Evolutionary conservation across 306 rosid genomes (phyloP), one percentile per base, ranked within the genome.

Genomic region (Arachis hypogaea): DNA sequence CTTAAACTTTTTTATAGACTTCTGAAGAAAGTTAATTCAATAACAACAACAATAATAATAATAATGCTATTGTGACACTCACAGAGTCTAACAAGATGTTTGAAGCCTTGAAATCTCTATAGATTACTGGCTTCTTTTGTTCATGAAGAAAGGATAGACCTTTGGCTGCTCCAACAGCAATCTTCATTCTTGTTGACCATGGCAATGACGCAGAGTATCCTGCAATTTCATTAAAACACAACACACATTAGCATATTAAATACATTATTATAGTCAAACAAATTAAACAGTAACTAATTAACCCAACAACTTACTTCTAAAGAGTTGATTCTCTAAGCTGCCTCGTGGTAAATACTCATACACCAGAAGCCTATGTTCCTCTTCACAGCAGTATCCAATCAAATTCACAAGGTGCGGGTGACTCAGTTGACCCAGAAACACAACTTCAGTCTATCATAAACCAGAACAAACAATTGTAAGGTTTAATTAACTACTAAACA

Each of bases 171-270:
- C 96, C 99, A 3, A 86, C 82, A 11, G 97, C 99, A 44, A 94
- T 94, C 77, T 94, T 94, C 97, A 94, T 94, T 80, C 99, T 88
- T 36, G 95, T 77, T 50, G 97, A 91, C 99, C 99, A 94, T 54
- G 96, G 93, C 4, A 94, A 63, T 5, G 98, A 86, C 5, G 73
- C 89, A 0, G 97, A 81, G 66, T 80, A 89, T 71, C 96, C 98
- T 94, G 77, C 8, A 71, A 45, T 68, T 57, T 69, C 42, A 14
- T 14, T 14, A 14, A 14, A 14, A 14, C 14, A 14, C 14, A 14
- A 14, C 14, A 46, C 46, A 50, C 2, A 7, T 4, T 5, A 6
- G 4, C 47, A 42, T 18, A 30, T 80, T 46, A 71, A 75, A 6
- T 6, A 47, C 11, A 10, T 47, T 47, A 11, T 7, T 5, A 51